A percentile compares a stretch with the other conserved stretches of the same genome.
phyloP scores from a whole-genome alignment of 2,329 filamentous ascomycete species.

The Thelonectria blattea region DNA sequence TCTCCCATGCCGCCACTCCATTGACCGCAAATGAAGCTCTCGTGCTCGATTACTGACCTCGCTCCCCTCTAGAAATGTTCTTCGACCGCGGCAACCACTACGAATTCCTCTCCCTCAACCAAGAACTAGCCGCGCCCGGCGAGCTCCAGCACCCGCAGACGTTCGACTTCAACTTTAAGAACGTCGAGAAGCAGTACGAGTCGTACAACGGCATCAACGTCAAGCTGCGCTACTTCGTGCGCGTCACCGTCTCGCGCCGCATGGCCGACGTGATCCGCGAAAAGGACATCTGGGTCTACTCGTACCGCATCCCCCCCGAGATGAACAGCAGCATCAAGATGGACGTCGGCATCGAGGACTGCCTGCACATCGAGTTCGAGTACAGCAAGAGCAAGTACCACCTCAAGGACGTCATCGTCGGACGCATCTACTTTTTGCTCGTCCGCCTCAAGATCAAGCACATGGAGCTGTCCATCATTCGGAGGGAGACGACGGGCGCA shows the following conservation, averaged over 20 bases:
- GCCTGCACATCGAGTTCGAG: slow-evolving; percentile 98
- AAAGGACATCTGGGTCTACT: slow-evolving; percentile 99
- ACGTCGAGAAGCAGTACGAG: slow-evolving; percentile 99
- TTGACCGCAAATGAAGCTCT: slow-evolving; percentile 12
- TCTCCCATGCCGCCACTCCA: slow-evolving; percentile 7
- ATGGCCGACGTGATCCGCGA: slow-evolving; percentile 99
- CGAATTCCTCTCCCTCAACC: slow-evolving; percentile 96
- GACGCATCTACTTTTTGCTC: slow-evolving; percentile 96
- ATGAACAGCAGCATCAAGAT: slow-evolving; percentile 99
- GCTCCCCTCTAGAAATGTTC: slow-evolving; percentile 83
- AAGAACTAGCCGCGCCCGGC: slow-evolving; percentile 94
- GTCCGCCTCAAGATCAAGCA: slow-evolving; percentile 99
- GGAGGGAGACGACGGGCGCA: slow-evolving; percentile 93
- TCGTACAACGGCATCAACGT: slow-evolving; percentile 99
- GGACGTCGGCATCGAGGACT: slow-evolving; percentile 99
- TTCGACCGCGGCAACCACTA: slow-evolving; percentile 99
- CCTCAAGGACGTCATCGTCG: slow-evolving; percentile 98
- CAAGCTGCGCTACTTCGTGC: slow-evolving; percentile 96
- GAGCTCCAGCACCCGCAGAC: slow-evolving; percentile 99
- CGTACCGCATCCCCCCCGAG: slow-evolving; percentile 96
- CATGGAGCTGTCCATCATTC: slow-evolving; percentile 98
- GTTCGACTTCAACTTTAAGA: slow-evolving; percentile 99
- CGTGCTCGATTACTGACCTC: slow-evolving; percentile 12
- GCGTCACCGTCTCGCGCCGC: slow-evolving; percentile 92
- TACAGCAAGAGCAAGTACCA: slow-evolving; percentile 99